Percentiles rank a stretch among this genome's conserved stretches.
Conservation (phyloP, 352 stramenopile genomes). For the Phytophthora idaei region DNA sequence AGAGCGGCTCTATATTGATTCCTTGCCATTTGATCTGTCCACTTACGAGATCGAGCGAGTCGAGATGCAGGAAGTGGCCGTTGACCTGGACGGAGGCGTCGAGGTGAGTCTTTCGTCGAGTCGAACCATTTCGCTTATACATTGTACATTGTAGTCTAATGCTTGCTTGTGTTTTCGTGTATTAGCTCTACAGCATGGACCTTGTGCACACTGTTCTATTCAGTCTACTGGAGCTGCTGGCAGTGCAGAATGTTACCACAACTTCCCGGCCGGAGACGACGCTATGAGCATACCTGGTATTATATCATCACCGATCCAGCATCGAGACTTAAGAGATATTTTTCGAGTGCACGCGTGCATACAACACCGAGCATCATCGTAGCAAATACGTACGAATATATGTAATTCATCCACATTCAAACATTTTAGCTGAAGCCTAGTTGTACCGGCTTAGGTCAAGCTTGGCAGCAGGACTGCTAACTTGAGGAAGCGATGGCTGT, state of each 20-base stretch:
- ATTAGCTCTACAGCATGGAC: constrained; percentile 54
- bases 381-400: constrained; percentile 19
- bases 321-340: constrained; percentile 11
- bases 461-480: constrained; percentile 19
- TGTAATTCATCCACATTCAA: constrained; percentile 19
- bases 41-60: constrained; percentile 58
- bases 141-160: constrained; percentile 4
- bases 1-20: constrained; percentile 61
- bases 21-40: constrained; percentile 56
- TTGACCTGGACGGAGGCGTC: constrained; percentile 47
- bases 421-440: constrained; percentile 24
- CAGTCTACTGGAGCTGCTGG: constrained; percentile 51
- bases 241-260: constrained; percentile 43
- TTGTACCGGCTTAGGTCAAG: constrained; percentile 63
- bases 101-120: constrained; percentile 37
- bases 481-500: constrained; percentile 11
- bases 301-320: constrained; percentile 15
- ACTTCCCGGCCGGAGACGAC: constrained; percentile 46
- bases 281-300: constrained; percentile 29
- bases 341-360: background rate
- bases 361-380: constrained; percentile 1
- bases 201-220: constrained; percentile 54
- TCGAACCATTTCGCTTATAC: background rate
- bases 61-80: constrained; percentile 50
- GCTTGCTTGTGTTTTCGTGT: constrained; percentile 6